Conservation (phyloP, 2,329 filamentous ascomycete genomes). For the Neofusicoccum ribis region DNA sequence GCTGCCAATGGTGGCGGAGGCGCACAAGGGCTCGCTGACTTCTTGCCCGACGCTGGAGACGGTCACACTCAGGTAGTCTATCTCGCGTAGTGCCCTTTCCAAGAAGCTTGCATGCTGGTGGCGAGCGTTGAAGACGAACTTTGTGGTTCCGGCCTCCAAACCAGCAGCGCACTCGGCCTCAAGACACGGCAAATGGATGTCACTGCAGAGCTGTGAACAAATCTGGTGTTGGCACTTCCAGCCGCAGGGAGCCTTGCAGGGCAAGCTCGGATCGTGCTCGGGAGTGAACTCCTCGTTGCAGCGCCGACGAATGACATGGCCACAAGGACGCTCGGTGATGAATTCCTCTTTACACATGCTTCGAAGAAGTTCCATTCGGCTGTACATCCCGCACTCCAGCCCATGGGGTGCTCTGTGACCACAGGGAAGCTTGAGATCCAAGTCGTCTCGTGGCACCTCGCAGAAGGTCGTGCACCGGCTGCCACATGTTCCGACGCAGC, state of each 20-base stretch:
- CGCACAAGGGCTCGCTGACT: too few species aligned
- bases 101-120: neutral
- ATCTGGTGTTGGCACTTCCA: neutral
- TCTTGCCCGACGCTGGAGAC: neutral
- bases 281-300: neutral
- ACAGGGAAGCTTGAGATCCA: neutral
- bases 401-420: neutral
- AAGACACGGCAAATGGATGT: neutral
- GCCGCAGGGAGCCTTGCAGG: neutral
- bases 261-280: neutral
- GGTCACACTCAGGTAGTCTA: neutral
- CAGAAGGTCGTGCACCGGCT: neutral
- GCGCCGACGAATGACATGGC: neutral
- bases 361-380: neutral
- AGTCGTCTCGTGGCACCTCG: neutral
- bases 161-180: neutral
- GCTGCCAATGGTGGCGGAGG: neutral
- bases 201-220: neutral
- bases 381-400: neutral
- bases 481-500: too few species aligned
- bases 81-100: neutral
- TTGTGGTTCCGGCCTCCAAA: neutral
- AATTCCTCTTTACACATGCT: neutral
- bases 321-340: neutral
- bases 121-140: neutral